Percentiles rank a stretch among this genome's conserved stretches.
Evolutionary conservation across 2,329 filamentous ascomycete species (phyloP).

Genomic region (Curvularia eragrostidis): DNA sequence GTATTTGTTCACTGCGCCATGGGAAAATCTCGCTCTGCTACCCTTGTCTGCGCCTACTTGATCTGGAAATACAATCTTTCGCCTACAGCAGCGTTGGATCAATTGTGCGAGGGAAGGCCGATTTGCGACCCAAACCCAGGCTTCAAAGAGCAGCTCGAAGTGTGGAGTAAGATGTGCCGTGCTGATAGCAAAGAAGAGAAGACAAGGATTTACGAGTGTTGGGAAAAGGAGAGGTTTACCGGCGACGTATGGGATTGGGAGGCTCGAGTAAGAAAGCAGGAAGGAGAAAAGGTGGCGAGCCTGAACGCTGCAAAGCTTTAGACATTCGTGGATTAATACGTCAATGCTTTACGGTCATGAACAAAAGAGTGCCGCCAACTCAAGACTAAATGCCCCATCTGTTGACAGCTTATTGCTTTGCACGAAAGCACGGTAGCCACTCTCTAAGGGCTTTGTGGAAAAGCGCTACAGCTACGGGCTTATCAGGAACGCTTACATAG

Average conservation of each 20-base stretch:
- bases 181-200: slow-evolving; percentile 24
- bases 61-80: slow-evolving; percentile 38
- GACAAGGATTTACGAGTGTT: slow-evolving; percentile 40
- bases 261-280: not conserved
- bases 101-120: slow-evolving; percentile 42
- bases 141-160: slow-evolving; percentile 44
- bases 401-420: slow-evolving; percentile 20
- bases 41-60: slow-evolving; percentile 43
- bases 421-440: slow-evolving; percentile 56
- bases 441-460: slow-evolving; percentile 53
- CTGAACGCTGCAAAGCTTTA: not conserved
- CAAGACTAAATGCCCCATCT: slow-evolving; percentile 8
- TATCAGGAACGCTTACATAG: slow-evolving; percentile 36
- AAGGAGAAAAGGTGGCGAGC: not conserved
- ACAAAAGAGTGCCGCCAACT: not conserved
- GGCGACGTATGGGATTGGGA: slow-evolving; percentile 52
- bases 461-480: slow-evolving; percentile 43
- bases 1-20: slow-evolving; percentile 48
- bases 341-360: not conserved
- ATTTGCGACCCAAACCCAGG: slow-evolving; percentile 46
- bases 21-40: slow-evolving; percentile 45
- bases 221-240: slow-evolving; percentile 42
- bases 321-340: not conserved
- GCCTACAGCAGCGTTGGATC: slow-evolving; percentile 29
- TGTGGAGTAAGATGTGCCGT: slow-evolving; percentile 41